These are phyloP conservation scores for Ciborinia camelliae DNA, from an alignment of 2,329 filamentous ascomycete species.

Conservation along the genomic window DNA sequence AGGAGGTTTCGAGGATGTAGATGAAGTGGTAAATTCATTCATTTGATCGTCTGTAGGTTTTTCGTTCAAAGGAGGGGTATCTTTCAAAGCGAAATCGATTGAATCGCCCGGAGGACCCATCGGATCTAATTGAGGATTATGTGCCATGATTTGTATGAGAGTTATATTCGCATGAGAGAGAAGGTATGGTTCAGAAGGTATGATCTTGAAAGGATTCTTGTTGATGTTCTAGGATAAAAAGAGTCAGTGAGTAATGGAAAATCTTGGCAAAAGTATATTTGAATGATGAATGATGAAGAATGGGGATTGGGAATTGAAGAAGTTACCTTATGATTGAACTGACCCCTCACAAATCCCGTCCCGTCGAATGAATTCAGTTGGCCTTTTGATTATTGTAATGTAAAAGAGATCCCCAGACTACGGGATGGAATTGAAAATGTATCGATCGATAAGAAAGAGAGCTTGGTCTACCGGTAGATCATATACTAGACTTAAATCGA, in stretches of 20 bases:
- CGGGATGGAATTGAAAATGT: too few relatives aligned
- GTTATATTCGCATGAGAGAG: slow-evolving; percentile 9
- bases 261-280: slow-evolving; percentile 5
- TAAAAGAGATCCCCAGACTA: too few relatives aligned
- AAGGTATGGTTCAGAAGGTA: slow-evolving; percentile 23
- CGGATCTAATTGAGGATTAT: slow-evolving; percentile 1
- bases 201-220: slow-evolving; percentile 25
- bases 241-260: background rate
- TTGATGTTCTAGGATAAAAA: background rate
- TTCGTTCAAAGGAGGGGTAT: slow-evolving; percentile 10
- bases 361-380: background rate
- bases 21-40: slow-evolving; percentile 21
- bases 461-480: too few relatives aligned
- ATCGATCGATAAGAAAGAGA: background rate
- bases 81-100: slow-evolving; percentile 26
- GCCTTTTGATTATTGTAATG: background rate
- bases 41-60: slow-evolving; percentile 22
- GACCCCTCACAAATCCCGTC: background rate
- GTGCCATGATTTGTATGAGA: background rate
- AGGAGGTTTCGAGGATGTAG: slow-evolving; percentile 40
- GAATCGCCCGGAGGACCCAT: slow-evolving; percentile 26
- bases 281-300: background rate
- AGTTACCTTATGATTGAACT: background rate
- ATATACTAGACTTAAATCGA: too few relatives aligned
- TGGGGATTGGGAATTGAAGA: background rate